Conservation (phyloP, 129 eudicot genomes). For the Flaveria brownii region DNA sequence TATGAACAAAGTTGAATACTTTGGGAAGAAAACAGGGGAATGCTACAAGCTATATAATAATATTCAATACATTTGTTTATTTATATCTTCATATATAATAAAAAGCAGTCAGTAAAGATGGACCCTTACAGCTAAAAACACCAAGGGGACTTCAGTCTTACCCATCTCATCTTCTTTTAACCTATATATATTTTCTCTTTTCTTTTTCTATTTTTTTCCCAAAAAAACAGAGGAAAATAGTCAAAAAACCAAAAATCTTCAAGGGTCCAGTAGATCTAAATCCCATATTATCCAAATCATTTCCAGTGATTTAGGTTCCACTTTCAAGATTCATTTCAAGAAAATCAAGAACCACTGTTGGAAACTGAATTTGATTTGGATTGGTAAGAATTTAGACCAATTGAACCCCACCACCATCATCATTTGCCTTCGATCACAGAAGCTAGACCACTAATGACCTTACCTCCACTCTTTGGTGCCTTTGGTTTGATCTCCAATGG, state of each 20-base stretch:
- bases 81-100: constrained; percentile 29
- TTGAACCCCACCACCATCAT: constrained; percentile 8
- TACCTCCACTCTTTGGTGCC: constrained; percentile 43
- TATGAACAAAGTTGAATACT: not conserved
- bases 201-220: not conserved
- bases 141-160: constrained; percentile 50
- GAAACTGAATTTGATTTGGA: constrained; percentile 5
- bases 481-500: constrained; percentile 45
- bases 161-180: constrained; percentile 40
- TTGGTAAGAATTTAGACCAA: constrained; percentile 18
- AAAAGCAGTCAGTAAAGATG: constrained; percentile 44
- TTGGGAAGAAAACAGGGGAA: not conserved
- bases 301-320: not conserved
- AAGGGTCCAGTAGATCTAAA: constrained; percentile 9
- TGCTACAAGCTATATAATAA: constrained; percentile 28
- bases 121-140: constrained; percentile 48
- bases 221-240: constrained; percentile 11
- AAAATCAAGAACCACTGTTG: constrained; percentile 30
- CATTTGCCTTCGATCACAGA: constrained; percentile 56
- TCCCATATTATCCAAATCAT: constrained; percentile 23
- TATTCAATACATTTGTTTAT: constrained; percentile 34
- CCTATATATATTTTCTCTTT: constrained; percentile 16
- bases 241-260: constrained; percentile 39
- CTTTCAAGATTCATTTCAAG: not conserved
- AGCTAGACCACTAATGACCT: constrained; percentile 58